phyloP scores from a whole-genome alignment of 148 eudicot genomes.

The Silene latifolia region DNA sequence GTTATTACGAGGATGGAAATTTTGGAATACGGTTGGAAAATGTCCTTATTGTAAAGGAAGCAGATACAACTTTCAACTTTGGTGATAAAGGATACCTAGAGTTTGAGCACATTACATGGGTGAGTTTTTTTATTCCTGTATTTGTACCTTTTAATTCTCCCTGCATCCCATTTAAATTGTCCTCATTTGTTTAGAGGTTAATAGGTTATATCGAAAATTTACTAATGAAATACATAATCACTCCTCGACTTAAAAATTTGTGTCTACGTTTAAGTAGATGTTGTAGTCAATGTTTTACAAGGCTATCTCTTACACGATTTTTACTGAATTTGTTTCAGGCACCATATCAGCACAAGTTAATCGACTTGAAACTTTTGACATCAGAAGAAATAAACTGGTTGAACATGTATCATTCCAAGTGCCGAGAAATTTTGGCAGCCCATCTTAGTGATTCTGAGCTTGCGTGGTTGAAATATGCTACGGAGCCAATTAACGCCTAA shows the following conservation, averaged over 20 bases:
- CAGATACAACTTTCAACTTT: constrained; percentile 76
- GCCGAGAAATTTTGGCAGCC: constrained; percentile 64
- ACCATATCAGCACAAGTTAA: constrained; percentile 82
- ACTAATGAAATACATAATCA: too few relatives aligned
- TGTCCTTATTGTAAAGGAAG: constrained; percentile 81
- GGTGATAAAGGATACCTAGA: constrained; percentile 82
- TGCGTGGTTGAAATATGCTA: constrained; percentile 76
- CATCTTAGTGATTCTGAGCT: constrained; percentile 54
- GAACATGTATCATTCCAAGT: constrained; percentile 66
- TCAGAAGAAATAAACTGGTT: constrained; percentile 81
- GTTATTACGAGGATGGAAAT: constrained; percentile 91
- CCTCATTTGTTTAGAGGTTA: not conserved
- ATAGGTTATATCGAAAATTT: too few relatives aligned
- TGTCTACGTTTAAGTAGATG: not conserved
- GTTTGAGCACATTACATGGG: constrained; percentile 97
- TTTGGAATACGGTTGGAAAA: constrained; percentile 96
- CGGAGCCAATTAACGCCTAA: constrained; percentile 57
- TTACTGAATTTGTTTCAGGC: constrained; percentile 43
- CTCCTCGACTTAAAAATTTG: not conserved
- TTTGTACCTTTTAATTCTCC: not conserved
- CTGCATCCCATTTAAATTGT: not conserved
- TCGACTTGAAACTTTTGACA: constrained; percentile 51
- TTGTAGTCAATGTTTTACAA: not conserved
- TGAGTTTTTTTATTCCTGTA: constrained; percentile 31
- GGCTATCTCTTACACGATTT: not conserved